Evolutionary conservation across 345 rosid genomes (phyloP).

Genomic region (Garcia nutans): DNA sequence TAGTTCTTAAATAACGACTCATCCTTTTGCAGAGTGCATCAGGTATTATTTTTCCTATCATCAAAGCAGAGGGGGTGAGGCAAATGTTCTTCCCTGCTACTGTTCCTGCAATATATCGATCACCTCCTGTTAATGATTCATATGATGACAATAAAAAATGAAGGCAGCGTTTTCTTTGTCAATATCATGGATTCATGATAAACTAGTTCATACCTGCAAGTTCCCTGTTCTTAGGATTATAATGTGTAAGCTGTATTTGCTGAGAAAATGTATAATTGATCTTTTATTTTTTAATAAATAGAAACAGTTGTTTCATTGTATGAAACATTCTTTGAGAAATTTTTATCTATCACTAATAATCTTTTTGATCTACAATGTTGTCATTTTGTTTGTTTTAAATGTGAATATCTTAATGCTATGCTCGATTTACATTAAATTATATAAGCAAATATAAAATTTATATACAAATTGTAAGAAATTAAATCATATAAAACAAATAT

Average conservation of each 20-base stretch:
- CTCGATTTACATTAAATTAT: too few relatives aligned
- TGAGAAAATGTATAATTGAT: background rate
- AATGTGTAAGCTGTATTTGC: background rate
- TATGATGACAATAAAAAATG: background rate
- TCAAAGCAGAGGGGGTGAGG: constrained; percentile 25
- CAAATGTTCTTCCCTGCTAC: constrained; percentile 26
- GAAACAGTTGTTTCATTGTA: background rate
- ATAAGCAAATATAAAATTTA: too few relatives aligned
- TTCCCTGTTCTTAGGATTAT: background rate
- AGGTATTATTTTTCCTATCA: constrained; percentile 23
- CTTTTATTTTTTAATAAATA: background rate
- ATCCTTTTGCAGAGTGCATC: constrained; percentile 15
- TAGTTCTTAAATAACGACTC: background rate
- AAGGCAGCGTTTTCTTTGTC: background rate
- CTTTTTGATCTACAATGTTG: background rate
- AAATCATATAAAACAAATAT: too few relatives aligned
- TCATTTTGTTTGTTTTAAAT: background rate
- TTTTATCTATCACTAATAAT: too few relatives aligned
- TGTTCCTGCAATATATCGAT: constrained; percentile 15
- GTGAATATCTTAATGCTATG: too few relatives aligned
- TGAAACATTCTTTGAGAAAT: too few relatives aligned
- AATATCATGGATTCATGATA: background rate
- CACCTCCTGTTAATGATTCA: constrained; percentile 8
- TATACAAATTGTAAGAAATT: too few relatives aligned
- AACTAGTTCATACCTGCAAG: background rate